Conservation (phyloP, 352 stramenopile species). For the Phytophthora boehmeriae region DNA sequence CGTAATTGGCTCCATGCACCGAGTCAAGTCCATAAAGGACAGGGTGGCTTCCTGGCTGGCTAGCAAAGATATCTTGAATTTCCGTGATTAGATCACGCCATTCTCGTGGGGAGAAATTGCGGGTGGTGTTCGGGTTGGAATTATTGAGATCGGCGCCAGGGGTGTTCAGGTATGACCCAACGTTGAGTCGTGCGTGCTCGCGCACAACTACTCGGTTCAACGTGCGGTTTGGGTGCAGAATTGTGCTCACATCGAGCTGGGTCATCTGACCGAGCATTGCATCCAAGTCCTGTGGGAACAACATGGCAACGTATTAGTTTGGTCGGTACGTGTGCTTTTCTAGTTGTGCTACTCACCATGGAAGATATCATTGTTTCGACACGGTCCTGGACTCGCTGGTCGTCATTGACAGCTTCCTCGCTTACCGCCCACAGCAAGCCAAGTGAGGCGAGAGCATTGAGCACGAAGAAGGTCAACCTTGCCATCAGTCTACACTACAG, state of each 20-base stretch:
- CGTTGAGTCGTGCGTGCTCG: conserved; percentile 73
- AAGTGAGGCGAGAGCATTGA: conserved; percentile 11
- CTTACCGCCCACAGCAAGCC: not conserved
- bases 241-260: conserved; percentile 88
- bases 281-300: conserved; percentile 25
- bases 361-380: conserved; percentile 35
- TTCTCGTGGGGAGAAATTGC: conserved; percentile 65
- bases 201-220: conserved; percentile 69
- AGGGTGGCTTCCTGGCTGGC: conserved; percentile 58
- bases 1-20: conserved; percentile 91
- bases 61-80: conserved; percentile 80
- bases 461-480: conserved; percentile 2
- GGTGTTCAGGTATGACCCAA: conserved; percentile 92
- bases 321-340: not conserved
- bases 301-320: not conserved
- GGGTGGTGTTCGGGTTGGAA: conserved; percentile 27
- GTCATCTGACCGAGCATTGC: conserved; percentile 91
- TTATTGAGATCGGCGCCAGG: conserved; percentile 40
- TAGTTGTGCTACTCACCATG: conserved; percentile 24
- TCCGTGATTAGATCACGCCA: conserved; percentile 74
- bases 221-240: conserved; percentile 69
- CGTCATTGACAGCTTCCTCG: not conserved
- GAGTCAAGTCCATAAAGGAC: conserved; percentile 91
- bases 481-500: conserved; percentile 13
- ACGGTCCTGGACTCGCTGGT: conserved; percentile 21